Evolutionary conservation across 2,329 filamentous ascomycete species (phyloP).

Genomic region (Xylariaceae sp.): DNA sequence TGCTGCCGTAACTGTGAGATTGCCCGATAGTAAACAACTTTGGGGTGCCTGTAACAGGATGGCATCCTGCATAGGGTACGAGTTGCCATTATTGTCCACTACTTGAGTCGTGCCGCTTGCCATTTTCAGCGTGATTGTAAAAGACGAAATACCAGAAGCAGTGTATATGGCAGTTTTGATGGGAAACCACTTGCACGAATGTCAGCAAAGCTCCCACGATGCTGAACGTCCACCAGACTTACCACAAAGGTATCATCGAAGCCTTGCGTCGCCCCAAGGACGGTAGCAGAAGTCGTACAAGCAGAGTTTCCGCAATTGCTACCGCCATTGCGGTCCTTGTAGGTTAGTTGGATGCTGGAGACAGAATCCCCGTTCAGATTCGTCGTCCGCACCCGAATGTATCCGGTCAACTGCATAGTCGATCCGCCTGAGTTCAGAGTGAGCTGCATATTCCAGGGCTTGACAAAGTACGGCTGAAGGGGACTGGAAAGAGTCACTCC

Average conservation of each 20-base stretch:
- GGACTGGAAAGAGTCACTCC: constrained; percentile 46
- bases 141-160: constrained; percentile 57
- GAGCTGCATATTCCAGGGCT: constrained; percentile 54
- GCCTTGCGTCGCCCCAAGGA: constrained; percentile 47
- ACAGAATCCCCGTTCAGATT: constrained; percentile 38
- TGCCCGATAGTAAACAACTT: constrained; percentile 49
- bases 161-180: constrained; percentile 48
- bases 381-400: constrained; percentile 54
- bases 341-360: constrained; percentile 45
- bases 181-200: constrained; percentile 34
- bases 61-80: constrained; percentile 50
- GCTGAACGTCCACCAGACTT: constrained; percentile 14
- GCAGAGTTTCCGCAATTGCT: constrained; percentile 36
- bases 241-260: constrained; percentile 59
- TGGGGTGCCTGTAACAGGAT: constrained; percentile 52
- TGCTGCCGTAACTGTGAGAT: constrained; percentile 41
- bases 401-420: constrained; percentile 46
- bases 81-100: constrained; percentile 54
- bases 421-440: constrained; percentile 45
- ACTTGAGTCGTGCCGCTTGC: constrained; percentile 40
- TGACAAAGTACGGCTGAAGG: constrained; percentile 53
- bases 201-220: constrained; percentile 12
- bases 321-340: constrained; percentile 51
- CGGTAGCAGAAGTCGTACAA: constrained; percentile 41
- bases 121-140: constrained; percentile 48